phyloP scores from a whole-genome alignment of 2,329 filamentous ascomycete genomes.

The Xylariaceae sp. region DNA sequence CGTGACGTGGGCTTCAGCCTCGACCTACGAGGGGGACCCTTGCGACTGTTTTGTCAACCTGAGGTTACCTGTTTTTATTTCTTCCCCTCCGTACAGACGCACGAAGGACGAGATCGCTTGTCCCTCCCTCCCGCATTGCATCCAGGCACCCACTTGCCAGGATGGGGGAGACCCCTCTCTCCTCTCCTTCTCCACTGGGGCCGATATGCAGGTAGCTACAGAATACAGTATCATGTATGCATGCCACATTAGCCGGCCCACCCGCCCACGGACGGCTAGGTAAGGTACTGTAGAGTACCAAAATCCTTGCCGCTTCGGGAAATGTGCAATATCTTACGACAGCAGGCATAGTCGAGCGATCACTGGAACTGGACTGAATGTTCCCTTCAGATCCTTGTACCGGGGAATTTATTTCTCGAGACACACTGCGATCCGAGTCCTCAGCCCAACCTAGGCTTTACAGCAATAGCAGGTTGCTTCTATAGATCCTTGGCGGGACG shows the following conservation, averaged over 20 bases:
- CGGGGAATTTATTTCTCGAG: too few species aligned
- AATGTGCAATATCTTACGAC: too few species aligned
- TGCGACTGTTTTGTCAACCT: conserved; percentile 9
- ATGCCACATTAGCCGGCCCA: conserved; percentile 18
- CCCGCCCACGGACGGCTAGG: conserved; percentile 28
- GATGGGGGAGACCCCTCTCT: too few species aligned
- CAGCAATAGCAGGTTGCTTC: too few species aligned
- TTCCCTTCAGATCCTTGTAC: conserved; percentile 26
- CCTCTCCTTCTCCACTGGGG: conserved; percentile 25
- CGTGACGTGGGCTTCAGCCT: conserved; percentile 21
- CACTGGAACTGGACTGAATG: conserved; percentile 30
- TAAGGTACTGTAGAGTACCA: conserved; percentile 16
- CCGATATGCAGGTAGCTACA: conserved; percentile 7
- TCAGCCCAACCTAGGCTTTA: too few species aligned
- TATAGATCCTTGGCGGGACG: too few species aligned
- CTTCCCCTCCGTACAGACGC: conserved; percentile 15
- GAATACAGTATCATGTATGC: conserved; percentile 13
- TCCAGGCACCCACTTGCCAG: too few species aligned
- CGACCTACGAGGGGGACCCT: conserved; percentile 19
- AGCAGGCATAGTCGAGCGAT: conserved; percentile 29
- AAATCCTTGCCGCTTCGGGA: conserved; percentile 22
- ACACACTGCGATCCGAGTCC: too few species aligned
- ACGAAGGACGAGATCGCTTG: too few species aligned
- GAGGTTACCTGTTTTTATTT: conserved; percentile 7
- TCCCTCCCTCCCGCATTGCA: too few species aligned